Conservation (phyloP, 495 filamentous ascomycete genomes). For the Terfezia claveryi region DNA sequence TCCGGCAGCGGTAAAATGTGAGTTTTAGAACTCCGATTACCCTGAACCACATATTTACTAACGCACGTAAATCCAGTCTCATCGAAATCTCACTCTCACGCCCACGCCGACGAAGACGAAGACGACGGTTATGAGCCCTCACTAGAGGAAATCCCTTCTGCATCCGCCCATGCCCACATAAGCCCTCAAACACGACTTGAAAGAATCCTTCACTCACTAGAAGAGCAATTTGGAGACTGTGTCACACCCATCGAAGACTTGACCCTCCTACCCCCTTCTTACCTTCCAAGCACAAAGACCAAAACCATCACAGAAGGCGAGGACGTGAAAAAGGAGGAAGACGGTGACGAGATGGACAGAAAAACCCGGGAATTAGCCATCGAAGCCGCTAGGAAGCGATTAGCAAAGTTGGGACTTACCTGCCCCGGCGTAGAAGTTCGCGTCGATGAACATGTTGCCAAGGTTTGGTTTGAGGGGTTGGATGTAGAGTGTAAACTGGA, state of each 20-base stretch:
- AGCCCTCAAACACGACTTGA: slow-evolving; percentile 51
- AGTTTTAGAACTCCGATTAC: slow-evolving; percentile 11
- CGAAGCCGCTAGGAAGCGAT: slow-evolving; percentile 25
- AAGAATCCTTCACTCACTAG: slow-evolving; percentile 83
- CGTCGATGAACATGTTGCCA: slow-evolving; percentile 71
- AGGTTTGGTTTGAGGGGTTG: slow-evolving; percentile 74
- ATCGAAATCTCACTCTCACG: slow-evolving; percentile 27
- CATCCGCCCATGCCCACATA: slow-evolving; percentile 24
- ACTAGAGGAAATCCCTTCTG: slow-evolving; percentile 26
- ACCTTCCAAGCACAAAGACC: slow-evolving; percentile 12
- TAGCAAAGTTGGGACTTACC: slow-evolving; percentile 62
- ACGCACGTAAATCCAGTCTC: slow-evolving; percentile 16
- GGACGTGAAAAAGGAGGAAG: slow-evolving; percentile 18
- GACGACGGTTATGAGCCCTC: slow-evolving; percentile 25
- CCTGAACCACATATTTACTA: slow-evolving; percentile 2
- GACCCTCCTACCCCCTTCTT: slow-evolving; percentile 24
- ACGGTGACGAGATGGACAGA: slow-evolving; percentile 7
- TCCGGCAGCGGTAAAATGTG: slow-evolving; percentile 86
- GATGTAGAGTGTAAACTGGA: slow-evolving; percentile 65
- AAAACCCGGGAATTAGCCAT: slow-evolving; percentile 16
- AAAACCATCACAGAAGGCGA: slow-evolving; percentile 25
- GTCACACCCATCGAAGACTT: slow-evolving; percentile 50
- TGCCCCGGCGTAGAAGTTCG: slow-evolving; percentile 72
- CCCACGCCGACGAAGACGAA: slow-evolving; percentile 19
- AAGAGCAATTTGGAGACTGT: slow-evolving; percentile 82